phyloP scores from a whole-genome alignment of 1,284 basidiomycete genomes.

The Papiliotrema laurentii region DNA sequence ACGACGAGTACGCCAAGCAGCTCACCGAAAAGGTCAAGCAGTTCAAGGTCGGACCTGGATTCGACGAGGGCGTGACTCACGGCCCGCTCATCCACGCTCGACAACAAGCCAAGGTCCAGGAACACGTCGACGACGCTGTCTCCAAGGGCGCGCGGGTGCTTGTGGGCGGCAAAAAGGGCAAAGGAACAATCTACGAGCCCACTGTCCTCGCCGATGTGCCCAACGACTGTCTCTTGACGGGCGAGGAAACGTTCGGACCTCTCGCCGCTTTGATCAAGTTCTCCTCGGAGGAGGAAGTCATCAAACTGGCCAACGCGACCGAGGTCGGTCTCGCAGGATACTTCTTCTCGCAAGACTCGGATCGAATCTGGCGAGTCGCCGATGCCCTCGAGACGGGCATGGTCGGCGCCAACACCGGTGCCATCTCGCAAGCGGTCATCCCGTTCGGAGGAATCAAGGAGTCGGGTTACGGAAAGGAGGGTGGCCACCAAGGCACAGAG shows the following conservation, averaged over 20 bases:
- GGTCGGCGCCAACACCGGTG: constrained; percentile 65
- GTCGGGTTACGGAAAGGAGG: constrained; percentile 43
- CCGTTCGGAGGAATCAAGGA: constrained; percentile 78
- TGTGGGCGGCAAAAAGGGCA: constrained; percentile 70
- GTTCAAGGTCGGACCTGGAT: constrained; percentile 88
- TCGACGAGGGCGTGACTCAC: constrained; percentile 77
- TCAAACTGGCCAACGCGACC: constrained; percentile 75
- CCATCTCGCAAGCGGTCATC: constrained; percentile 61
- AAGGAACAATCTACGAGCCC: constrained; percentile 71
- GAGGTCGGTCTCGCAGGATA: constrained; percentile 85
- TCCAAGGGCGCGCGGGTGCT: constrained; percentile 79
- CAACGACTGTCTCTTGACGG: constrained; percentile 53
- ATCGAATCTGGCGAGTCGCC: constrained; percentile 93
- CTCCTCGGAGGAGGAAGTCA: constrained; percentile 85
- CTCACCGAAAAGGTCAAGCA: constrained; percentile 59
- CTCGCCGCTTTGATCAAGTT: constrained; percentile 63
- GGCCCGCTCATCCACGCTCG: constrained; percentile 88
- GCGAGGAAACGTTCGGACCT: constrained; percentile 87
- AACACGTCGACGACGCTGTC: constrained; percentile 83
- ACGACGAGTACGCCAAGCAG: constrained; percentile 43
- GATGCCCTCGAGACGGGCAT: constrained; percentile 94
- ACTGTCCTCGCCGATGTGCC: constrained; percentile 89
- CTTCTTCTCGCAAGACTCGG: constrained; percentile 86
- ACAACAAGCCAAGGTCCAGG: constrained; percentile 79
- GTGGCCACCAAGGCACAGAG: constrained; percentile 39